These are phyloP conservation scores for Parathielavia hyrcaniae DNA, from an alignment of 495 filamentous ascomycete genomes.

Conservation along the genomic window DNA sequence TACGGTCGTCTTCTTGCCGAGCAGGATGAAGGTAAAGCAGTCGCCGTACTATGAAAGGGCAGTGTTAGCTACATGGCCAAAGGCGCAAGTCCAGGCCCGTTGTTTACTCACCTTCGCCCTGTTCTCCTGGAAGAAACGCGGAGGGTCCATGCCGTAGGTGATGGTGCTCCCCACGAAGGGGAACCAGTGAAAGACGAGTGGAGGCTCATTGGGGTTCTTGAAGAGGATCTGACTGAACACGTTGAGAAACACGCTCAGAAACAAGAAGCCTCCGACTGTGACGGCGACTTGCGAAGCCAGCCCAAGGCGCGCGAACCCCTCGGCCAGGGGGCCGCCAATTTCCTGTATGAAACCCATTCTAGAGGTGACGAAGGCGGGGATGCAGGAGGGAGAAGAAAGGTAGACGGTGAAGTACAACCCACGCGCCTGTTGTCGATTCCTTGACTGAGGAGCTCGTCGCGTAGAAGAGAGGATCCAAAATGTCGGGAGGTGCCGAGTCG, in stretches of 20 bases:
- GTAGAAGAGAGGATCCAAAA: background rate
- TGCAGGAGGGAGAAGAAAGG: background rate
- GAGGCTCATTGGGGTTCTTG: slow-evolving; percentile 66
- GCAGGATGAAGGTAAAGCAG: slow-evolving; percentile 71
- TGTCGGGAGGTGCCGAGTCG: background rate
- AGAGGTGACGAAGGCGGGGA: background rate
- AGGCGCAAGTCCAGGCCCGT: background rate
- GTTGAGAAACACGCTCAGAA: slow-evolving; percentile 56
- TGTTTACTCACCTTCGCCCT: slow-evolving; percentile 54
- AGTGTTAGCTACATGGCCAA: slow-evolving; percentile 3
- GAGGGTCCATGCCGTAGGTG: slow-evolving; percentile 77
- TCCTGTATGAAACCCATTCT: slow-evolving; percentile 50
- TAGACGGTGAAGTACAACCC: slow-evolving; percentile 2
- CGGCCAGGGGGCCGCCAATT: slow-evolving; percentile 39
- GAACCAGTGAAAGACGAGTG: slow-evolving; percentile 78
- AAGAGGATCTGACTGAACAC: slow-evolving; percentile 63
- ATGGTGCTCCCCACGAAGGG: slow-evolving; percentile 74
- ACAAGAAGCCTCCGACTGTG: slow-evolving; percentile 40
- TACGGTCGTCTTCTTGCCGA: slow-evolving; percentile 72
- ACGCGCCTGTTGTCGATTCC: background rate
- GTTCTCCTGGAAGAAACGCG: slow-evolving; percentile 66
- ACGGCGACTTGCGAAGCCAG: slow-evolving; percentile 43
- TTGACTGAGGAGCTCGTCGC: background rate
- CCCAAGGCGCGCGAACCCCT: slow-evolving; percentile 40
- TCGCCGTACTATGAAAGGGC: slow-evolving; percentile 27